Evolutionary conservation across 2,329 filamentous ascomycete species (phyloP).

Genomic region (Aspergillus puulaauensis): DNA sequence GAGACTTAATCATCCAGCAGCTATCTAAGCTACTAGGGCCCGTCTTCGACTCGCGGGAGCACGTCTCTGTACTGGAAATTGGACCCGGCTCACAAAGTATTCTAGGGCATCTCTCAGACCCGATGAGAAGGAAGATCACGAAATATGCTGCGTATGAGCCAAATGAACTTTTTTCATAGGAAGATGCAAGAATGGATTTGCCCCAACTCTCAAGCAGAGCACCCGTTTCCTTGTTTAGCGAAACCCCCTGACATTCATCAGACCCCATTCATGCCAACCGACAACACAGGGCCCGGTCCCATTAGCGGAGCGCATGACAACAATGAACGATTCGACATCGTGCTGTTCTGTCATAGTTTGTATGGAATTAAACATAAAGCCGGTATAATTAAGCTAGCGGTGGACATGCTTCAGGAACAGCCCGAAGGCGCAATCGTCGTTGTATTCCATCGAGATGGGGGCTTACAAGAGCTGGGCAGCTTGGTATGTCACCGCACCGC

Average conservation of each 20-base stretch:
- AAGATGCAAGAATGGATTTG: slow-evolving; percentile 46
- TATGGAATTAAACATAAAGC: slow-evolving; percentile 57
- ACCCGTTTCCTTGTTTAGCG: slow-evolving; percentile 13
- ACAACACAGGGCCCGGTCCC: slow-evolving; percentile 3
- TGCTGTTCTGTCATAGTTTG: slow-evolving; percentile 65
- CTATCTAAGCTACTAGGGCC: slow-evolving; percentile 46
- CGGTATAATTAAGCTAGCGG: slow-evolving; percentile 47
- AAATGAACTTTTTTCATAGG: slow-evolving; percentile 46
- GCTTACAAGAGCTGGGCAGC: slow-evolving; percentile 43
- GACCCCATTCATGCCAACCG: slow-evolving; percentile 18
- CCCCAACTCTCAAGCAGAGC: slow-evolving; percentile 22
- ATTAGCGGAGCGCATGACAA: background rate
- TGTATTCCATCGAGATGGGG: slow-evolving; percentile 56
- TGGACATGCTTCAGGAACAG: slow-evolving; percentile 49
- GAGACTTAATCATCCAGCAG: slow-evolving; percentile 50
- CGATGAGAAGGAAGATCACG: slow-evolving; percentile 42
- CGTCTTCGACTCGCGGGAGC: slow-evolving; percentile 17
- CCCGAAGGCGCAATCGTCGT: slow-evolving; percentile 40
- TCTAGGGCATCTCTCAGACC: slow-evolving; percentile 50
- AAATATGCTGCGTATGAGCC: slow-evolving; percentile 58
- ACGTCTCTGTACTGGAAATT: slow-evolving; percentile 59
- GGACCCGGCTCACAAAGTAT: slow-evolving; percentile 59
- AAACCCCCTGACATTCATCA: slow-evolving; percentile 6
- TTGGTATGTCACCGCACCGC: slow-evolving; percentile 51
- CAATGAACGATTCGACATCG: slow-evolving; percentile 51